Evolutionary conservation across 2,329 filamentous ascomycete genomes (phyloP), one percentile per base, ranked within the genome.

Genomic region (Rachicladosporium sp.): DNA sequence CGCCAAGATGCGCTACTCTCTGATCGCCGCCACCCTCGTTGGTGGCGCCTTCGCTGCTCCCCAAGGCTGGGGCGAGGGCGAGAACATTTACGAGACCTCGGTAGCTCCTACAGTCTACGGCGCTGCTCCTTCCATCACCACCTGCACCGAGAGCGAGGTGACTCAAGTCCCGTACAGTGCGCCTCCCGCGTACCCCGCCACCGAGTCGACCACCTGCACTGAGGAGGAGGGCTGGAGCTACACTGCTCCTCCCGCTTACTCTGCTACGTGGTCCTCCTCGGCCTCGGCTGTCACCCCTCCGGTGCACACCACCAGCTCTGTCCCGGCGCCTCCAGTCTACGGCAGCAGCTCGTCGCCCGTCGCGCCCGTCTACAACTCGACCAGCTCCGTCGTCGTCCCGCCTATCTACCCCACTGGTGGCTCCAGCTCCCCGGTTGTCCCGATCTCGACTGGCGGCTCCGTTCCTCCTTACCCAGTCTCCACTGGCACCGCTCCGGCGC

Each of bases 21-120:
- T 46, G n/a, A 40, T 46, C 29, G 36, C 44, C 29, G 37, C 43
- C 30, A 39, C 44, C 42, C 39, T 46, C 35, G 37, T 46, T 35
- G 44, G 44, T 42, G 39, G 42, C 11, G 44, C 36, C 23, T 38
- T 40, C 32, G 44, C 44, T 32, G 39, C 44, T 31, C 44, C 44
- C 36, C 32, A 38, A 12, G 36, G 38, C n/a, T 38, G 33, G 13
- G 36, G 29, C 30, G 38, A 42, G 38, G 38, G 36, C 21, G 39
- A 41, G 35, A 40, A 40, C 30, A 36, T 46, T 31, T 44, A 40
- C 42, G 42, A 38, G 32, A 44, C 44, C n/a, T 31, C 40, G 37
- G 36, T 44, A 33, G 29, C 21, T 29, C 37, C 40, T 40, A 40
- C 40, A 34, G 21, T 40, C 29, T 31, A 37, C 33, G 35, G 29